Conservation (phyloP, 169 alveolate genomes). For the Cryptosporidium muris region DNA sequence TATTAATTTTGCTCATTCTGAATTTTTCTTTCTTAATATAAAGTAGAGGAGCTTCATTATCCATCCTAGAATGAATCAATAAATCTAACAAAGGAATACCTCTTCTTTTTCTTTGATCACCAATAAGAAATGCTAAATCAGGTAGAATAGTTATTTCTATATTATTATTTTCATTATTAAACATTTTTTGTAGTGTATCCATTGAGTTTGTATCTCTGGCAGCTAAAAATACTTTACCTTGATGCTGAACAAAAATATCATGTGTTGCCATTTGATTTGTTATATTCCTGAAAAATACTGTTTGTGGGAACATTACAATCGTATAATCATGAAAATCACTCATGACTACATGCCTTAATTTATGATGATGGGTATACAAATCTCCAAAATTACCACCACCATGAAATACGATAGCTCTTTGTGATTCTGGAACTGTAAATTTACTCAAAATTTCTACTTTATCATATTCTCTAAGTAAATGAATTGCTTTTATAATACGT, state of each 20-base stretch:
- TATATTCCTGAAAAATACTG: constrained; percentile 47
- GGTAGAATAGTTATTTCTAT: constrained; percentile 26
- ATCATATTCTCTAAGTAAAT: constrained; percentile 29
- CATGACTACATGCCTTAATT: constrained; percentile 46
- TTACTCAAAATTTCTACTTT: constrained; percentile 9
- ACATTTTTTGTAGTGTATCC: constrained; percentile 40
- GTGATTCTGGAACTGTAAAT: neutral
- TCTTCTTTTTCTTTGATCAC: constrained; percentile 68
- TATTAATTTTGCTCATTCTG: constrained; percentile 25
- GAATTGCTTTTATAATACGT: constrained; percentile 49
- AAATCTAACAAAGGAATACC: constrained; percentile 54
- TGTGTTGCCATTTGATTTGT: constrained; percentile 9
- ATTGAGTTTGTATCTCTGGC: constrained; percentile 33
- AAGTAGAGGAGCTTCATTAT: constrained; percentile 52
- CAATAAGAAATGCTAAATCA: constrained; percentile 61
- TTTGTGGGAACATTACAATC: constrained; percentile 62
- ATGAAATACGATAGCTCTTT: constrained; percentile 55
- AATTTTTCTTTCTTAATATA: neutral
- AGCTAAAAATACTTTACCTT: constrained; percentile 54
- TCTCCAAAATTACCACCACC: constrained; percentile 71
- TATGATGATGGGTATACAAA: constrained; percentile 65
- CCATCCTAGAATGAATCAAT: constrained; percentile 49
- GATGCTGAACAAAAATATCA: constrained; percentile 18
- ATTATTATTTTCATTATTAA: neutral
- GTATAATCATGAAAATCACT: constrained; percentile 33